Base-by-base conservation (phyloP, 2,329 filamentous ascomycete species). In the Chaetothyriales sp. region DNA sequence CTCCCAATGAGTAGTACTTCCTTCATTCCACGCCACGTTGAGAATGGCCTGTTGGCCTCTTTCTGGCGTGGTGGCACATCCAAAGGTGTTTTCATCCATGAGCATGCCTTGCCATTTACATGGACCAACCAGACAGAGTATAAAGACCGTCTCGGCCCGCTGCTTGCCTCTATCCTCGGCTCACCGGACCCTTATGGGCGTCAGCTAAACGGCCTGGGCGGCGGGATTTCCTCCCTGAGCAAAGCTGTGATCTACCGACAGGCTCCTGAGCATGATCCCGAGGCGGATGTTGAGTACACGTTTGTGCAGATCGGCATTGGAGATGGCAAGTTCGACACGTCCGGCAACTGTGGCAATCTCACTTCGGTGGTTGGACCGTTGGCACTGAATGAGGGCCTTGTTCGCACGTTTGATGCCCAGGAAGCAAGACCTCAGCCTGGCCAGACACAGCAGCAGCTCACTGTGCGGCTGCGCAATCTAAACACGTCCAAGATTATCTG, bases 331-430 rank as follows among this genome's bases (percentile, higher is more conserved):
- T 71, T 87, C 2, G 83, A 86, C 59, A 74, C 78, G 59, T 78
- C 79, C 0, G 79, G 81, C 20, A 87, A 86, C 59, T 86, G 83
- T 61, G 83, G 83, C n/a, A 86, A 86, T 62, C 83, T 87, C 80
- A 78, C 72, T 5, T 73, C 76, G 43, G 74, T 78, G 0, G 74
- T 86, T 45, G 84, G 82, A 0, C 82, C 83, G 0, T 81, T 77
- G 60, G 79, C 78, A 5, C 22, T 59, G 26, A 51, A 55, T 36
- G 43, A 45, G 8, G 53, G 49, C 5, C 15, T 57, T n/a, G 49
- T 32, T 46, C 43, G 28, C n/a, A 26, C 18, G 2, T 8, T 19
- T n/a, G n/a, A n/a, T n/a, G 42, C 28, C 5, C 44, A 8, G 44
- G 43, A 12, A 46, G 43, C 26, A 19, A 4, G 12, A 25, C 32